Evolutionary conservation across 164 flowering plant genomes (phyloP), one percentile per base, ranked within the genome.

Genomic region (Chimonanthus salicifolius): DNA sequence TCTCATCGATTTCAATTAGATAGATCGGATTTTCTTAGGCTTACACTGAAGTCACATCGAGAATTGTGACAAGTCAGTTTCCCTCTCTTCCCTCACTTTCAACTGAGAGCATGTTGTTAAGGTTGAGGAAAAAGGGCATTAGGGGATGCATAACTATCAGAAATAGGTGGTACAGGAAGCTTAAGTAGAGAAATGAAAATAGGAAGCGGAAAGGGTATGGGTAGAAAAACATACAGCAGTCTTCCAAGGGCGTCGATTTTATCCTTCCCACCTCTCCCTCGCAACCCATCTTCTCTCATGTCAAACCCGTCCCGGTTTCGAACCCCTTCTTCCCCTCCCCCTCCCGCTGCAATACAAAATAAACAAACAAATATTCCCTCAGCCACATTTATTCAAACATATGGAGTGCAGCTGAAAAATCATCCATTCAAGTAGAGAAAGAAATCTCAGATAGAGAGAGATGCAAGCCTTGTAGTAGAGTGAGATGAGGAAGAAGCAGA

Each of bases 161-260:
- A 33, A 33, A 33, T 33, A 33, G 0, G 33, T 33, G 33, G 33
- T 4, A 71, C 9, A n/a, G 20, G 20, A 58, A 45, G 20, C 46
- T 5, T 21, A 71, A 7, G 47, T 18, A 51, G 16, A 21, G 15
- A 54, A 60, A 71, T 7, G 45, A 44, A 6, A 15, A 64, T 15
- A 18, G 13, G 10, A 13, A 45, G 43, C 5, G 18, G 18, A 58
- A 60, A 18, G 13, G 4, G 13, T 5, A 20, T 51, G 43, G 15
- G 2, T 10, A 54, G 16, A 54, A 54, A 11, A 4, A 10, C 60
- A 54, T 74, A 82, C 84, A 80, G 70, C 71, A 83, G 80, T 77
- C 83, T 78, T 47, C 82, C 82, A 33, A 83, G 85, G 70, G 83
- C 82, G n/a, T 82, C 85, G 8, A 82, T 76, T 65, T 62, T 68